A percentile compares a stretch with the other conserved stretches of the same genome.
phyloP scores from a whole-genome alignment of 1,139 yeast species.

The Kazachstania sp. region DNA sequence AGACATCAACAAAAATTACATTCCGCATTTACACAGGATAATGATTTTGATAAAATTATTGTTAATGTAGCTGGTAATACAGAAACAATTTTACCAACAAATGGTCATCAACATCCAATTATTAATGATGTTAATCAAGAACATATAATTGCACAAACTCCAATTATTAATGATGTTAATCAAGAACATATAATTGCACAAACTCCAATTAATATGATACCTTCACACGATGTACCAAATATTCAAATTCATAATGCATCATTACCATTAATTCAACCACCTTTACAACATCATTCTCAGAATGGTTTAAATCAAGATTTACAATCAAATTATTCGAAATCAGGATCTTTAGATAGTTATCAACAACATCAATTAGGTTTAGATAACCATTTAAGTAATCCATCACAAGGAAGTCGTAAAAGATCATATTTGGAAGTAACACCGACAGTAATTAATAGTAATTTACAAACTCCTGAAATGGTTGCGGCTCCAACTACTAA shows the following conservation, averaged over 20 bases:
- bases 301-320: too few relatives aligned
- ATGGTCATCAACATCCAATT: slow-evolving; percentile 1
- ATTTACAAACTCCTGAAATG: too few relatives aligned
- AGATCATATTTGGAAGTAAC: too few relatives aligned
- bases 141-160: background rate
- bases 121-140: background rate
- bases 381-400: too few relatives aligned
- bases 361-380: too few relatives aligned
- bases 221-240: background rate
- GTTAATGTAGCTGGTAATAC: slow-evolving; percentile 34
- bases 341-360: too few relatives aligned
- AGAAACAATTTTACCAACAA: slow-evolving; percentile 33
- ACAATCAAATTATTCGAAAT: too few relatives aligned
- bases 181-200: background rate
- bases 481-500: background rate
- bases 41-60: slow-evolving; percentile 24
- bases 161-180: background rate
- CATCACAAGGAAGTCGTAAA: too few relatives aligned
- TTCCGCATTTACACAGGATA: slow-evolving; percentile 39
- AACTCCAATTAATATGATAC: background rate
- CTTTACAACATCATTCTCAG: too few relatives aligned
- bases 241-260: background rate
- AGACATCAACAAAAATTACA: slow-evolving; percentile 94
- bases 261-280: background rate
- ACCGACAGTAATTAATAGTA: too few relatives aligned